phyloP scores from a whole-genome alignment of 2,329 filamentous ascomycete species.

The Chaetothyriales sp. region DNA sequence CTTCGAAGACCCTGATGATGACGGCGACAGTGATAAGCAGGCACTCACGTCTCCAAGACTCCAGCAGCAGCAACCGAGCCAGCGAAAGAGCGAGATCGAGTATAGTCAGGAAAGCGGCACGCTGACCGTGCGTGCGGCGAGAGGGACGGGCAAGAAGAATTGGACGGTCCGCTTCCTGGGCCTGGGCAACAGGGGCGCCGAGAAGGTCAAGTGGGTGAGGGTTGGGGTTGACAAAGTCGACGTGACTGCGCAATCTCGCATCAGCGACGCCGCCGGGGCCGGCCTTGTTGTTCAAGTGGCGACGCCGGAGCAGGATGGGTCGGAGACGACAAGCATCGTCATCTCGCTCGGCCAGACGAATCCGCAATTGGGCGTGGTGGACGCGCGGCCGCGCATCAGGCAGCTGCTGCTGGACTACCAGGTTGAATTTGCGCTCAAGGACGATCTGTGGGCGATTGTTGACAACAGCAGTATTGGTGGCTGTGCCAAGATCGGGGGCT shows the following conservation, averaged over 20 bases:
- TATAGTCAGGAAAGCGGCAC: conserved; percentile 13
- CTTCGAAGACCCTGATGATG: conserved; percentile 31
- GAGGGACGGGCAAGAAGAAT: background rate
- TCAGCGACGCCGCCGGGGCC: conserved; percentile 53
- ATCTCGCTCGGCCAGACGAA: conserved; percentile 24
- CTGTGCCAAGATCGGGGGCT: conserved; percentile 14
- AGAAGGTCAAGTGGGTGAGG: conserved; percentile 11
- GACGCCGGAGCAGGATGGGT: conserved; percentile 32
- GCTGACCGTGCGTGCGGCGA: conserved; percentile 12
- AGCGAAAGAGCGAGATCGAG: conserved; percentile 20
- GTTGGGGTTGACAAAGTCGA: conserved; percentile 13
- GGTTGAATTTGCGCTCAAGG: conserved; percentile 20
- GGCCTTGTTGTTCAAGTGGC: conserved; percentile 30
- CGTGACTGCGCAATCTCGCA: conserved; percentile 19
- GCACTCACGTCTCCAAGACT: background rate
- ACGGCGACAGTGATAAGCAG: conserved; percentile 9
- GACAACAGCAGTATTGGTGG: conserved; percentile 5
- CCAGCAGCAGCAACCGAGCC: background rate
- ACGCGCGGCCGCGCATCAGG: conserved; percentile 14
- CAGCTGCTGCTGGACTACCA: conserved; percentile 18
- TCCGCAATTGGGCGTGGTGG: conserved; percentile 18
- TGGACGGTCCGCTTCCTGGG: conserved; percentile 17
- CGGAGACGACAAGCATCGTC: conserved; percentile 21
- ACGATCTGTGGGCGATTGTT: conserved; percentile 19
- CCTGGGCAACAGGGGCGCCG: background rate